These are phyloP conservation scores for Phytophthora vignae DNA, from an alignment of 352 stramenopile species.

Conservation along the genomic window DNA sequence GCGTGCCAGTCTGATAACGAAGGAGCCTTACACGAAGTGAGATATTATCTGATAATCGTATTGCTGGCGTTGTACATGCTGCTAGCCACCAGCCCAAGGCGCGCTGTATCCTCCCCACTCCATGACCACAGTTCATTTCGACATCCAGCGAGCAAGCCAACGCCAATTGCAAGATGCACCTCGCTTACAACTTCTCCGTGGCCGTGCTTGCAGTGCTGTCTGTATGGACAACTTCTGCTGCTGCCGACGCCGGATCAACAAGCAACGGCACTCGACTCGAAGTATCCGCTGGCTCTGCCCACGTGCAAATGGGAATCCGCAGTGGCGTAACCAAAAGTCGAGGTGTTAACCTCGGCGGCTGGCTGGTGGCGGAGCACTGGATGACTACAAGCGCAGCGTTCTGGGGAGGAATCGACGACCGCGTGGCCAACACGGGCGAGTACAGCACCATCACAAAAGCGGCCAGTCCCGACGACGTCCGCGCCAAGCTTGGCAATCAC, in stretches of 20 bases:
- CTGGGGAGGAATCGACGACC: conserved; percentile 58
- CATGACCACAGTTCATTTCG: background rate
- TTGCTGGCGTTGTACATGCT: background rate
- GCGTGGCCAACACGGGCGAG: conserved; percentile 57
- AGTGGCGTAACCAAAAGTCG: conserved; percentile 48
- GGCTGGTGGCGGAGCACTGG: conserved; percentile 86
- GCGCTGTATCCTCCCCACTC: background rate
- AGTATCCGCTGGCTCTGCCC: conserved; percentile 1
- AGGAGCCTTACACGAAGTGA: too few species aligned
- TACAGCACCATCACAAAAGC: conserved; percentile 73
- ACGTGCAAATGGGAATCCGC: conserved; percentile 48
- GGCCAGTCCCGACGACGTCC: conserved; percentile 35
- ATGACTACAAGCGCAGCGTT: conserved; percentile 67
- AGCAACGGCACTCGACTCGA: conserved; percentile 14
- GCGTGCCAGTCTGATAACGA: too few species aligned
- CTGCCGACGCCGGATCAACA: conserved; percentile 5
- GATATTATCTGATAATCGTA: background rate
- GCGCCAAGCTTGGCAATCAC: conserved; percentile 57
- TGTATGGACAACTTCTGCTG: background rate
- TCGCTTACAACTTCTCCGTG: background rate
- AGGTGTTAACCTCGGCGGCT: conserved; percentile 85
- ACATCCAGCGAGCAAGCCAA: background rate
- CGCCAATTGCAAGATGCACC: background rate
- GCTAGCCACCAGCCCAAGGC: background rate
- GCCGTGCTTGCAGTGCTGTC: background rate